Conservation (phyloP, 257 asterid species). For the Przewalskia tangutica region DNA sequence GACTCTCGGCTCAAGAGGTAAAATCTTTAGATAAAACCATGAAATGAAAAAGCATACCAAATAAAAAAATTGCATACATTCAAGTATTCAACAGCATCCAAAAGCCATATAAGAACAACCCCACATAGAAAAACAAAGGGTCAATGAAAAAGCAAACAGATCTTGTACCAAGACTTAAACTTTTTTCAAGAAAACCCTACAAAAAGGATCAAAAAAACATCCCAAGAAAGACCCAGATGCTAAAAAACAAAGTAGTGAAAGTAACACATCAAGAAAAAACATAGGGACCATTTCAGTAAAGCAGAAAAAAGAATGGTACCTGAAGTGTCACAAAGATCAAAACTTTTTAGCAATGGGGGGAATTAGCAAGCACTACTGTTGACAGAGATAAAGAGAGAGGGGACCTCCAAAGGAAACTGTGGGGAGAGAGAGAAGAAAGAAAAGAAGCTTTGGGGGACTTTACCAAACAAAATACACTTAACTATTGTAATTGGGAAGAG, state of each 20-base stretch:
- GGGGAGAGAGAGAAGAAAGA: not conserved
- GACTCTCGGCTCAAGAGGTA: too few relatives aligned
- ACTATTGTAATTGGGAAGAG: not conserved
- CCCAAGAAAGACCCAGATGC: not conserved
- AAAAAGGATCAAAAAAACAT: not conserved
- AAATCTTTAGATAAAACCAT: too few relatives aligned
- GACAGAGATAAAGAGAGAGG: slow-evolving; percentile 4
- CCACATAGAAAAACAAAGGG: not conserved
- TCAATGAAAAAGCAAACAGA: slow-evolving; percentile 2
- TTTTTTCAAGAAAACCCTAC: not conserved
- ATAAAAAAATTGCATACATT: too few relatives aligned
- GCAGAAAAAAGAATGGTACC: not conserved
- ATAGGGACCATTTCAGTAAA: not conserved
- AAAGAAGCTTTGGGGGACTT: slow-evolving; percentile 2
- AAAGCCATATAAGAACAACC: too few relatives aligned
- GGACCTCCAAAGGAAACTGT: not conserved
- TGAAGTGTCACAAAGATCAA: slow-evolving; percentile 4
- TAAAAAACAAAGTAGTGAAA: not conserved
- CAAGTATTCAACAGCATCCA: too few relatives aligned
- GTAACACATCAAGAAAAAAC: not conserved
- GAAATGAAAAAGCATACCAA: too few relatives aligned
- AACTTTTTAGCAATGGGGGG: not conserved
- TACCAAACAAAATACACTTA: not conserved
- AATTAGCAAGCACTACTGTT: too few relatives aligned
- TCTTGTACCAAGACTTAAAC: not conserved